These are phyloP conservation scores for Magnolia sinica DNA, from an alignment of 164 flowering plant genomes.

Conservation along the genomic window DNA sequence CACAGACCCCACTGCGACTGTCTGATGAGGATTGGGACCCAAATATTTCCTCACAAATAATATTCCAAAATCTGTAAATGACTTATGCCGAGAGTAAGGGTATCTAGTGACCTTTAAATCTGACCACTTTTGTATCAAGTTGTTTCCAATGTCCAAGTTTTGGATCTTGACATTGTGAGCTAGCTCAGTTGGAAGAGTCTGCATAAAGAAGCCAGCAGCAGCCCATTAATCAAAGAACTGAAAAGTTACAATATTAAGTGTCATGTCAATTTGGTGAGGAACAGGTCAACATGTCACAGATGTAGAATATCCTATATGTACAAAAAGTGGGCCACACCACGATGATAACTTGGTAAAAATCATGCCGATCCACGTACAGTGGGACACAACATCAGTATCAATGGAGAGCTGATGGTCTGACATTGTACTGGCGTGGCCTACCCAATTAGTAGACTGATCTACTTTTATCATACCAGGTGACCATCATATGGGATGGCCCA, in stretches of 20 bases:
- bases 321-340: too few species aligned
- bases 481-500: too few species aligned
- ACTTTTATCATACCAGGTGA: too few species aligned
- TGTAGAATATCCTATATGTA: too few species aligned
- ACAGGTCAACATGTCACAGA: too few species aligned
- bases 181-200: slow-evolving; percentile 73
- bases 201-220: slow-evolving; percentile 4
- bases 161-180: slow-evolving; percentile 49
- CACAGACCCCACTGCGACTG: not conserved
- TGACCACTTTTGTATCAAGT: slow-evolving; percentile 56
- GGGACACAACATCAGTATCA: too few species aligned
- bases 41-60: not conserved
- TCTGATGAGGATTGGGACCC: not conserved
- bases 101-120: slow-evolving; percentile 57
- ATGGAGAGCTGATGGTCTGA: too few species aligned
- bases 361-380: too few species aligned
- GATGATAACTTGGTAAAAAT: too few species aligned
- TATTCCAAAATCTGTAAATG: not conserved
- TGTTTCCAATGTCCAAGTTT: slow-evolving; percentile 79
- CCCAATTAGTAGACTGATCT: too few species aligned
- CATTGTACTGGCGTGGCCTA: too few species aligned
- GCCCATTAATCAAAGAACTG: not conserved
- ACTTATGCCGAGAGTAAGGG: not conserved
- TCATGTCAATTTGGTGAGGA: not conserved
- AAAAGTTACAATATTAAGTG: not conserved